Evolutionary conservation across 257 asterid species (phyloP).

Genomic region (Nyctanthes arbortristis): DNA sequence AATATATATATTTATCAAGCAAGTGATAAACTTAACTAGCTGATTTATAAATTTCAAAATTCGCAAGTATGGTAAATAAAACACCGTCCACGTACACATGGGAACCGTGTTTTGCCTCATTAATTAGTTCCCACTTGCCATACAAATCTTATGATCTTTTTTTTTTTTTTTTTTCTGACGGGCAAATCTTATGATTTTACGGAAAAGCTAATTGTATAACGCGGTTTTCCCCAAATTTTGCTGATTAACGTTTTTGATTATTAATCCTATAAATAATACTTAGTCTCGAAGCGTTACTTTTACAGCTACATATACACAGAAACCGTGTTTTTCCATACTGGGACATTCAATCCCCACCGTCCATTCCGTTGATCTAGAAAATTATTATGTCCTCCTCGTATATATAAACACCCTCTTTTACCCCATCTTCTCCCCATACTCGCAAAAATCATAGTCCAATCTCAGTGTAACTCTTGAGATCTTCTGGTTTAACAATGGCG

Average conservation of each 20-base stretch:
- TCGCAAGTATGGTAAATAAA: too few species aligned
- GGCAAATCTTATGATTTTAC: too few species aligned
- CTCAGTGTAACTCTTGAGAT: not conserved
- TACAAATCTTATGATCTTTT: not conserved
- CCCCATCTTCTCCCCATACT: not conserved
- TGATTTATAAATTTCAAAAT: too few species aligned
- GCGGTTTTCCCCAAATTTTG: not conserved
- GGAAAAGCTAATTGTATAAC: slow-evolving; percentile 26
- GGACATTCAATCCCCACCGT: slow-evolving; percentile 20
- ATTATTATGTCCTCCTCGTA: not conserved
- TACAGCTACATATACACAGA: not conserved
- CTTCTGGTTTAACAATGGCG: slow-evolving; percentile 27
- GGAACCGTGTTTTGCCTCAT: not conserved
- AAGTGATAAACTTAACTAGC: too few species aligned
- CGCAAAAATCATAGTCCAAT: not conserved
- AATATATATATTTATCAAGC: too few species aligned
- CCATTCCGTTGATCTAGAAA: slow-evolving; percentile 2
- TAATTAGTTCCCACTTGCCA: not conserved
- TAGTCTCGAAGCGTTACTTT: not conserved
- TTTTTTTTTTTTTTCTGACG: too few species aligned
- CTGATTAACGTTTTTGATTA: not conserved
- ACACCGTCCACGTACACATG: not conserved
- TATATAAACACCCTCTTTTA: slow-evolving; percentile 36
- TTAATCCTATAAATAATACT: not conserved
- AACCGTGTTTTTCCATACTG: slow-evolving; percentile 17